Base-by-base conservation (phyloP, 192 early-diverging fungal species). In the Geranomyces variabilis region DNA sequence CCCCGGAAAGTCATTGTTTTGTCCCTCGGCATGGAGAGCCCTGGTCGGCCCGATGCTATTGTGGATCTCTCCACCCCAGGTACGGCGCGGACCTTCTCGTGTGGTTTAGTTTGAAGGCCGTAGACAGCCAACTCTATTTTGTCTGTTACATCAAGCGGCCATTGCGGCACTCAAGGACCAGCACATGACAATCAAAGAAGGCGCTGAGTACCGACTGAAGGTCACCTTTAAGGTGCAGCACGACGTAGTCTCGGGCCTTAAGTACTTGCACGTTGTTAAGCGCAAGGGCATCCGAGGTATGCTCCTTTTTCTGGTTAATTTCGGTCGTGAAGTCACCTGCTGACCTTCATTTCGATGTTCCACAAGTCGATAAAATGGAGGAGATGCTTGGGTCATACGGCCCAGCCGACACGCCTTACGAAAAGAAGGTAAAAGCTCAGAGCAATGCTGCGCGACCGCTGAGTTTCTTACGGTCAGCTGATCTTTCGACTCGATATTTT, bases 301-400 rank as follows among this genome's bases (percentile, higher is more conserved):
- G 55, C 58, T 15, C 24, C 29, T n/a, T n/a, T n/a, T n/a, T n/a
- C n/a, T n/a, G n/a, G n/a, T n/a, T n/a, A n/a, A n/a, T n/a, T 14
- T 33, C 47, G 46, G 46, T 14, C 12, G 19, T 66, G 28, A 62
- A n/a, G n/a, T n/a, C n/a, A n/a, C n/a, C n/a, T n/a, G n/a, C n/a
- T n/a, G n/a, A n/a, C n/a, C n/a, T n/a, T n/a, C n/a, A n/a, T n/a
- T n/a, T n/a, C n/a, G n/a, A n/a, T n/a, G n/a, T n/a, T n/a, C n/a
- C n/a, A n/a, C n/a, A 75, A 85, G 92, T 97, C 31, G 97, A 97
- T 74, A 93, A 90, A 82, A 87, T 84, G 65, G 94, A 99, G 74
- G 93, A 96, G 73, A 97, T 99, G 95, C 87, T 96, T 74, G 97
- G 97, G 63, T 93, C 91, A 67, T 99, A 95, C 72, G 96, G 96